These are phyloP conservation scores for Fomes fomentarius DNA, from an alignment of 1,284 basidiomycete species.

Conservation along the genomic window DNA sequence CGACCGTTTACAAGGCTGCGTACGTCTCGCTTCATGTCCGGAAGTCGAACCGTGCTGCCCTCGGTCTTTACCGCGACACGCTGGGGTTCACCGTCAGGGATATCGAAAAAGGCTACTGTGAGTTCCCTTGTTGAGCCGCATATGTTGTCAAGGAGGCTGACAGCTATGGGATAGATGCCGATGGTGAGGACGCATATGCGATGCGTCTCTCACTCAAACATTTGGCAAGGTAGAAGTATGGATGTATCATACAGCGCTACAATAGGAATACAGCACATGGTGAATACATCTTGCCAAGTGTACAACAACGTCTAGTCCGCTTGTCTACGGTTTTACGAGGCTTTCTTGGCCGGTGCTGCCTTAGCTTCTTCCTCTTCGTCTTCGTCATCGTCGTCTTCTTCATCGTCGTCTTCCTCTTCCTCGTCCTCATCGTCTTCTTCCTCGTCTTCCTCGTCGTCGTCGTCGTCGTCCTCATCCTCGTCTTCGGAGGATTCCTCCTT, in stretches of 20 bases:
- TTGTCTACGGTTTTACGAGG: not conserved
- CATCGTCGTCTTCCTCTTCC: not conserved
- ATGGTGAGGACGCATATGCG: conserved; percentile 91
- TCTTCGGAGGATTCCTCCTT: conserved; percentile 1
- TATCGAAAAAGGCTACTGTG: conserved; percentile 85
- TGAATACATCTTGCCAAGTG: conserved; percentile 13
- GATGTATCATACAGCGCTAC: conserved; percentile 17
- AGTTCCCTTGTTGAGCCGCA: conserved; percentile 37
- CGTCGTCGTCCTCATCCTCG: conserved; percentile 7
- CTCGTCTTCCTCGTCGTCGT: conserved; percentile 7
- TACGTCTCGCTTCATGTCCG: conserved; percentile 87
- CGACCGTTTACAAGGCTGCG: conserved; percentile 75
- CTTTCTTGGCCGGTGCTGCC: not conserved
- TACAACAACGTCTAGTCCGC: not conserved
- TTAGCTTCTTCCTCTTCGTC: conserved; percentile 2
- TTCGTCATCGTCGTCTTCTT: not conserved
- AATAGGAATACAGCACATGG: conserved; percentile 15
- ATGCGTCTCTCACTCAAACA: conserved; percentile 74
- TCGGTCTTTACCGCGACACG: conserved; percentile 81
- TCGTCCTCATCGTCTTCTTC: conserved; percentile 5
- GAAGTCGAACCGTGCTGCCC: conserved; percentile 85
- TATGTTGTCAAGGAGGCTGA: not conserved
- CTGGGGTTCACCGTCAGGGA: conserved; percentile 81
- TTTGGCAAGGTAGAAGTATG: conserved; percentile 25
- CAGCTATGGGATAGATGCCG: conserved; percentile 66